These are phyloP conservation scores for Saitozyma podzolica DNA, from an alignment of 768 basidiomycete genomes.

Conservation along the genomic window DNA sequence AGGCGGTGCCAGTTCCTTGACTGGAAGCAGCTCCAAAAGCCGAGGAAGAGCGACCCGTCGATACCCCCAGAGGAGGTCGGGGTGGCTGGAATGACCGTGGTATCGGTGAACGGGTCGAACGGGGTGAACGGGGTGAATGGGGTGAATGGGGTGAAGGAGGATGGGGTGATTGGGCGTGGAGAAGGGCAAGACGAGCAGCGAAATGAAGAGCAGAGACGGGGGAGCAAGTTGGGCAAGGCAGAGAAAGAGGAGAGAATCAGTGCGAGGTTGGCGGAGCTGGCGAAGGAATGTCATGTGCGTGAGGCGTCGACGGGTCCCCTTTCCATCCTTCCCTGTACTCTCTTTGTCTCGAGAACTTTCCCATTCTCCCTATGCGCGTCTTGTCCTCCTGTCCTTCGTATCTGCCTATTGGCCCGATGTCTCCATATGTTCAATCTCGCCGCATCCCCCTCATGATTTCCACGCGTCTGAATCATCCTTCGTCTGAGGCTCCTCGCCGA, in stretches of 20 bases:
- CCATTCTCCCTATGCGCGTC: too few species aligned
- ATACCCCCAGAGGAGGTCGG: not conserved
- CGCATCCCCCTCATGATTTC: too few species aligned
- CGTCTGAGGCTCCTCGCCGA: too few species aligned
- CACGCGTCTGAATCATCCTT: too few species aligned
- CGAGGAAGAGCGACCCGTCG: not conserved
- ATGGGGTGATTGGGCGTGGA: not conserved
- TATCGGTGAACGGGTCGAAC: not conserved
- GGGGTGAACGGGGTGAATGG: too few species aligned
- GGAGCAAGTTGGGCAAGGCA: too few species aligned
- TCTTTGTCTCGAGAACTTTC: too few species aligned
- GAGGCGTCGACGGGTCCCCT: too few species aligned
- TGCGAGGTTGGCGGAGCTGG: constrained; percentile 65
- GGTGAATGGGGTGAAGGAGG: not conserved
- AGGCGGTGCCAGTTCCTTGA: constrained; percentile 59
- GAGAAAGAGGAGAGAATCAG: constrained; percentile 55
- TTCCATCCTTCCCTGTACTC: too few species aligned
- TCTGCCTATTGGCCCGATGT: too few species aligned
- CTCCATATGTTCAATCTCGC: too few species aligned
- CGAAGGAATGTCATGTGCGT: constrained; percentile 75
- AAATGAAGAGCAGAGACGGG: constrained; percentile 3
- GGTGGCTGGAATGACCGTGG: not conserved
- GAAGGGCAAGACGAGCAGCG: constrained; percentile 12
- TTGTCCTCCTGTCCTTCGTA: too few species aligned
- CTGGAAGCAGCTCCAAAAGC: constrained; percentile 4